Evolutionary conservation across 495 filamentous ascomycete genomes (phyloP).

Genomic region (Tetracladium setigerum): DNA sequence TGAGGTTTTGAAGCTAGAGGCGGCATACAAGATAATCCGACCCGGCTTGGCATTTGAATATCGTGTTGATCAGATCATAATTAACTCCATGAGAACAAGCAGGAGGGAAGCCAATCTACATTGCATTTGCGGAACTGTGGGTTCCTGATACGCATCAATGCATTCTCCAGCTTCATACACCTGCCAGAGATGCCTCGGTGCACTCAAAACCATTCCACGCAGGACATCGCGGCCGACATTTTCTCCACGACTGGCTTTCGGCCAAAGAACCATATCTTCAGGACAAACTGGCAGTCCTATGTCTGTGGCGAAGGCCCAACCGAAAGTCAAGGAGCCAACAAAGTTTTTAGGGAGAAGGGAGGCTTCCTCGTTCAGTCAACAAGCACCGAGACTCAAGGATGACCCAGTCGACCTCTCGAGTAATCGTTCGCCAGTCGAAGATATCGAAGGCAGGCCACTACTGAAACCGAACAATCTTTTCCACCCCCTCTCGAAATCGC

Average conservation of each 20-base stretch:
- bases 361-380: conserved; percentile 7
- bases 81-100: no score
- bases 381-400: conserved; percentile 15
- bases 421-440: conserved; percentile 16
- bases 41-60: no score
- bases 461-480: conserved; percentile 80
- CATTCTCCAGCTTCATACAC: conserved; percentile 17
- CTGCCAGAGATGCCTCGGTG: conserved; percentile 18
- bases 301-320: not conserved
- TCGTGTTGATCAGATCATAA: no score
- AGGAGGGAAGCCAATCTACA: no score
- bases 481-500: conserved; percentile 83
- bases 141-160: conserved; percentile 1
- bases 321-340: not conserved
- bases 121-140: no score
- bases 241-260: conserved; percentile 3
- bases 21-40: no score
- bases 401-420: conserved; percentile 12
- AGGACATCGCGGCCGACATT: not conserved
- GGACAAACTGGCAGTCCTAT: not conserved
- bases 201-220: conserved; percentile 8
- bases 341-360: conserved; percentile 8
- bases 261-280: conserved; percentile 5
- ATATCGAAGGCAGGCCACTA: conserved; percentile 34
- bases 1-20: no score